Evolutionary conservation across 164 flowering plant species (phyloP).

Genomic region (Amborella trichopoda): DNA sequence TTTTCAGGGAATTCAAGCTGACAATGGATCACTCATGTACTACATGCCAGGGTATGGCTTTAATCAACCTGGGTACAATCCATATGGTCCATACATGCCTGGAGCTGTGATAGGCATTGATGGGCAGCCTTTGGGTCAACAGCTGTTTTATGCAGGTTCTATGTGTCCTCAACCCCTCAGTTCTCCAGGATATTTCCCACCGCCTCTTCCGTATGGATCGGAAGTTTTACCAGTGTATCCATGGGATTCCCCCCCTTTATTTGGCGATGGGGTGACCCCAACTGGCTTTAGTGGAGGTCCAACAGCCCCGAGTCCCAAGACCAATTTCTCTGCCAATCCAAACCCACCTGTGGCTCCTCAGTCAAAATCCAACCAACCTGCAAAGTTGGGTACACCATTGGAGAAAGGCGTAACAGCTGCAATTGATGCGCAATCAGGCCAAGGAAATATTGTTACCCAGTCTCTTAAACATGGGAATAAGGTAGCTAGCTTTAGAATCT

Average conservation of each 20-base stretch:
- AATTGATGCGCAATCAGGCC: slow-evolving; percentile 17
- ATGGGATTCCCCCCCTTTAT: slow-evolving; percentile 32
- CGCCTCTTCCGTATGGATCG: slow-evolving; percentile 25
- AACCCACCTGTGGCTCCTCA: slow-evolving; percentile 11
- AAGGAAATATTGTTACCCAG: slow-evolving; percentile 18
- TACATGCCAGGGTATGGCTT: slow-evolving; percentile 24
- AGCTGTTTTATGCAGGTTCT: slow-evolving; percentile 21
- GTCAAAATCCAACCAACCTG: slow-evolving; percentile 10
- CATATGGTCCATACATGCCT: slow-evolving; percentile 25
- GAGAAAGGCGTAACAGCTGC: slow-evolving; percentile 19
- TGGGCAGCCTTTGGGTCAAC: slow-evolving; percentile 34
- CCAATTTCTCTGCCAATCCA: slow-evolving; percentile 16
- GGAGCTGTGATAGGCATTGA: slow-evolving; percentile 27
- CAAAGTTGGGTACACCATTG: slow-evolving; percentile 12
- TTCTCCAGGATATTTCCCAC: slow-evolving; percentile 24
- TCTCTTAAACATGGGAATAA: slow-evolving; percentile 22
- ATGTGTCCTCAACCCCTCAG: slow-evolving; percentile 21
- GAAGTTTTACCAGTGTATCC: slow-evolving; percentile 23
- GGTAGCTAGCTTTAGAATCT: slow-evolving; percentile 14
- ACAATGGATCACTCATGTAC: slow-evolving; percentile 36
- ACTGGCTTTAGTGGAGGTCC: slow-evolving; percentile 19
- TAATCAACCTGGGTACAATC: slow-evolving; percentile 25
- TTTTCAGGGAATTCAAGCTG: slow-evolving; percentile 32
- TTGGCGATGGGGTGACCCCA: slow-evolving; percentile 20
- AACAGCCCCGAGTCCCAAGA: slow-evolving; percentile 14